These are phyloP conservation scores for Phytophthora aleatoria DNA, from an alignment of 352 stramenopile genomes.

Conservation along the genomic window DNA sequence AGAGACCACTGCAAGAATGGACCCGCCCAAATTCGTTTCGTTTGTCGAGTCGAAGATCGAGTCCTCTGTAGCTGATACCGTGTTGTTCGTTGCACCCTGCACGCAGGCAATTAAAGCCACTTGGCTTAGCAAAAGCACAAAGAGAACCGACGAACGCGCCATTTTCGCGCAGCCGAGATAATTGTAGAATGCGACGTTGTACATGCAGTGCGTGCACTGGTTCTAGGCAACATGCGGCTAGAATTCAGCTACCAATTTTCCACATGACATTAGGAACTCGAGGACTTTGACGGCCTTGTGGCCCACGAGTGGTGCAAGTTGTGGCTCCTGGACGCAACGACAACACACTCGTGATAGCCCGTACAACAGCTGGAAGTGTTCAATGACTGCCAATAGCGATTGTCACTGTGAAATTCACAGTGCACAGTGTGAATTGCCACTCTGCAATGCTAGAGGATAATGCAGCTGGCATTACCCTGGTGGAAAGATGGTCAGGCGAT, in stretches of 20 bases:
- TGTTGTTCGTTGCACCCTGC: constrained; percentile 14
- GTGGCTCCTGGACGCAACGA: constrained; percentile 19
- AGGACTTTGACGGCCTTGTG: constrained; percentile 10
- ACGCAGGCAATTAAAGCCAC: constrained; percentile 16
- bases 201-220: constrained; percentile 6
- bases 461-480: constrained; percentile 19
- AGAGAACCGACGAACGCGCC: constrained; percentile 15
- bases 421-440: background rate
- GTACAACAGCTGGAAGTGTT: constrained; percentile 15
- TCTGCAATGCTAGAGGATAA: constrained; percentile 21
- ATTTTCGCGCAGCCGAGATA: constrained; percentile 17
- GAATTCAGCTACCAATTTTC: constrained; percentile 25
- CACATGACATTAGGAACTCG: constrained; percentile 24
- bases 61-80: constrained; percentile 11
- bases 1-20: constrained; percentile 37
- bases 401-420: background rate
- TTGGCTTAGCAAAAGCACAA: constrained; percentile 22
- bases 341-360: constrained; percentile 15
- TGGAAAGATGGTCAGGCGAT: constrained; percentile 4
- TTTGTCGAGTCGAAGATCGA: constrained; percentile 40
- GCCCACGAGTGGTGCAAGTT: constrained; percentile 9
- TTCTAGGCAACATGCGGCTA: constrained; percentile 27
- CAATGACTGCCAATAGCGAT: constrained; percentile 8
- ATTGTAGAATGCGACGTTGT: constrained; percentile 20
- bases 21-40: constrained; percentile 25